Conservation (phyloP, 805 yeast genomes). For the Teunomyces panamensis region DNA sequence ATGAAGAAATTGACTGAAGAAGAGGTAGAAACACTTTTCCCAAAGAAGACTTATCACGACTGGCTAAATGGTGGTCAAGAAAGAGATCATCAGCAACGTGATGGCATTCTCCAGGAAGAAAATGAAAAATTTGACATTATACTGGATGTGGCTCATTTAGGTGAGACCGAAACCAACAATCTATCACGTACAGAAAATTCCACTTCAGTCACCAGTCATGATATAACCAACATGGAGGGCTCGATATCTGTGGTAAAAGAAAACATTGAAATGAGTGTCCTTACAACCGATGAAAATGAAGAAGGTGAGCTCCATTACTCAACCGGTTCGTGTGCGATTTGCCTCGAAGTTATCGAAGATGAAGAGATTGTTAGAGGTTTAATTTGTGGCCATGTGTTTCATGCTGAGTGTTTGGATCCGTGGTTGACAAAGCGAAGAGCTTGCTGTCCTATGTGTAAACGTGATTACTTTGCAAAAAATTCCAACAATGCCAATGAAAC, state of each 20-base stretch:
- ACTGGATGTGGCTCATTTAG: not conserved
- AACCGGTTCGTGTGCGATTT: constrained; percentile 75
- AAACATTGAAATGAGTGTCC: not conserved
- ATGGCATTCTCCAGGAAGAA: constrained; percentile 44
- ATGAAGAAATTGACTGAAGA: constrained; percentile 52
- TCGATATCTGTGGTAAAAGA: not conserved
- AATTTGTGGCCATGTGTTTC: constrained; percentile 82
- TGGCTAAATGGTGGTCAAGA: constrained; percentile 65
- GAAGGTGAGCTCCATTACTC: constrained; percentile 46
- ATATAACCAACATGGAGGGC: not conserved
- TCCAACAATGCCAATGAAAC: not conserved
- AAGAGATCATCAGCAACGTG: constrained; percentile 43
- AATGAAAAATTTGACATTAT: not conserved
- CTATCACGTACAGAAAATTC: not conserved
- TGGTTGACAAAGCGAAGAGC: constrained; percentile 76
- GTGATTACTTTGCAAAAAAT: constrained; percentile 49
- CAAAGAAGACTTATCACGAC: constrained; percentile 51
- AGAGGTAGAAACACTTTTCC: constrained; percentile 62
- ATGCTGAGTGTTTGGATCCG: constrained; percentile 73
- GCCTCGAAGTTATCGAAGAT: constrained; percentile 63
- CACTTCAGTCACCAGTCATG: not conserved
- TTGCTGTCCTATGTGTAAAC: constrained; percentile 81
- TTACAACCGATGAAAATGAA: constrained; percentile 2
- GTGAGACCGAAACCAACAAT: not conserved
- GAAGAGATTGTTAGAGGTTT: constrained; percentile 68